Conservation (phyloP, 306 rosid species). For the Begonia peltatifolia region DNA sequence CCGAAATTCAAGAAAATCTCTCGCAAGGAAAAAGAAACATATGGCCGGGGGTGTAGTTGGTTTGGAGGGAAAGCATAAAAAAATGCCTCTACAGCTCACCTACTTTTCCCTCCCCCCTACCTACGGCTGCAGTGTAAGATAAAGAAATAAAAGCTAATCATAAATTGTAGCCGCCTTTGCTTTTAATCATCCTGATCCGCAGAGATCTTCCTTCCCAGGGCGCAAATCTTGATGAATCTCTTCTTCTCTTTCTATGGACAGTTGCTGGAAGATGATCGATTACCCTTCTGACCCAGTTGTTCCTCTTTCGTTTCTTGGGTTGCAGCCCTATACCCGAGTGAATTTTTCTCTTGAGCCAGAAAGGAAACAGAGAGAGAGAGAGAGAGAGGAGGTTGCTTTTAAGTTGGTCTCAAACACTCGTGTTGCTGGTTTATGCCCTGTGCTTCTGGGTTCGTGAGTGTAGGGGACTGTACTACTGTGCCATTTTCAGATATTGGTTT, state of each 20-base stretch:
- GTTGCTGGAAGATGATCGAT: conserved; percentile 3
- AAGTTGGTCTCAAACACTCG: conserved; percentile 3
- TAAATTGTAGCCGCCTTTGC: conserved; percentile 82
- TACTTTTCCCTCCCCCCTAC: background rate
- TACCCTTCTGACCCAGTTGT: conserved; percentile 32
- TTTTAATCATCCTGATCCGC: conserved; percentile 36
- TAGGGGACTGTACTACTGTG: conserved; percentile 50
- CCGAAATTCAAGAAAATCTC: background rate
- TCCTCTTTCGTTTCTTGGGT: background rate
- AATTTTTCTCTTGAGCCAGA: conserved; percentile 3
- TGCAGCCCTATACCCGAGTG: conserved; percentile 6
- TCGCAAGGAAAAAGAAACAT: background rate
- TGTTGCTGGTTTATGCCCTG: conserved; percentile 4
- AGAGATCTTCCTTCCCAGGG: conserved; percentile 29
- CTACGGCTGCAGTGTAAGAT: background rate
- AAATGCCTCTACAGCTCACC: conserved; percentile 14
- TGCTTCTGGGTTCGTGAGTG: conserved; percentile 17
- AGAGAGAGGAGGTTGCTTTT: conserved; percentile 10
- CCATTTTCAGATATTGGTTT: conserved; percentile 24
- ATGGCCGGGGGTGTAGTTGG: conserved; percentile 3
- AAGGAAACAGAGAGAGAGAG: background rate
- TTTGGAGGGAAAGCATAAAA: conserved; percentile 13
- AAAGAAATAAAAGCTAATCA: conserved; percentile 6
- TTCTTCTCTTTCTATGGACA: conserved; percentile 2
- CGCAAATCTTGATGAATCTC: conserved; percentile 53